Conservation (phyloP, 768 basidiomycete genomes). For the Asterophora lycoperdoides region DNA sequence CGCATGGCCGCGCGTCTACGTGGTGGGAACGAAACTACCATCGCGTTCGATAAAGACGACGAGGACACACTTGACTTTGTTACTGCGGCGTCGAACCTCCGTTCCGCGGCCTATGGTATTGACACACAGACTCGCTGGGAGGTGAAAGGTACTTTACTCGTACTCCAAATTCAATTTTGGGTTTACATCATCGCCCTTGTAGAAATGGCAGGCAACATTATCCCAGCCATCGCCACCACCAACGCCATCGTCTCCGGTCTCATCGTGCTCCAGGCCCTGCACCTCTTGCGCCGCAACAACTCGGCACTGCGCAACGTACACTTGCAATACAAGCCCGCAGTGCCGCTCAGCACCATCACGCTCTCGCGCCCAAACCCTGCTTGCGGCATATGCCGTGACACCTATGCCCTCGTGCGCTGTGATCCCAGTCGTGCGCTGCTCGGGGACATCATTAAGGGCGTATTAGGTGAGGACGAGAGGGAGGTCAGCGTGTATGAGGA, state of each 20-base stretch:
- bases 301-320: constrained; percentile 68
- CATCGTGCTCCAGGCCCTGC: constrained; percentile 89
- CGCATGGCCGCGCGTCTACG: constrained; percentile 67
- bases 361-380: constrained; percentile 66
- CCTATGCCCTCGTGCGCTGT: constrained; percentile 70
- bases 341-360: constrained; percentile 69
- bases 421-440: constrained; percentile 69
- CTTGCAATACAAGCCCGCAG: constrained; percentile 69
- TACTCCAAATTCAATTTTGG: background rate
- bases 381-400: constrained; percentile 86
- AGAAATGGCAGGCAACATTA: constrained; percentile 99
- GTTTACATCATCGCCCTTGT: background rate
- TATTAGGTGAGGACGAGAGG: constrained; percentile 53
- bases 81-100: constrained; percentile 88
- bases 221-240: constrained; percentile 98
- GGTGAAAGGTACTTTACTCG: constrained; percentile 69
- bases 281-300: constrained; percentile 69
- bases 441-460: constrained; percentile 63
- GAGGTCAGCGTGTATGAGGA: constrained; percentile 86
- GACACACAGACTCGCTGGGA: constrained; percentile 90
- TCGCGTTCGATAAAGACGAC: constrained; percentile 97
- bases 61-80: constrained; percentile 97
- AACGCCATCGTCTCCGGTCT: constrained; percentile 96
- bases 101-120: constrained; percentile 88
- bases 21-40: constrained; percentile 56